Evolutionary conservation across 1,139 yeast species (phyloP), one percentile per base, ranked within the genome.

Genomic region (Blastobotrys proliferans): DNA sequence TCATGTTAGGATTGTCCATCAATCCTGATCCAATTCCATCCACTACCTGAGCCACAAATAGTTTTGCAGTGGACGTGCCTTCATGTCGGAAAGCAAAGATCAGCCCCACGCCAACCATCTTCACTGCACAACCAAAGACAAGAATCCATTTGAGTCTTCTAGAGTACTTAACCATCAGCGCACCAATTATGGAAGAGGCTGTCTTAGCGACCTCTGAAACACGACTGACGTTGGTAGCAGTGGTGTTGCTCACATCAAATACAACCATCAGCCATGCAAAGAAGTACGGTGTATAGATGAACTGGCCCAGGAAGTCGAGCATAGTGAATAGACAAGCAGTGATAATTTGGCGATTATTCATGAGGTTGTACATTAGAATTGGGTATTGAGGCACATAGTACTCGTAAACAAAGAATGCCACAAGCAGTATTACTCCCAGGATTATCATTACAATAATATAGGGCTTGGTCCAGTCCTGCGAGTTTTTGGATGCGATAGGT

Each of bases 81-180:
- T 48, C 45, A 8, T 34, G 33, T 30, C 53, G 45, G 43, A 44
- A 39, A 13, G 26, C 21, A 27, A 25, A 39, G 22, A 36, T 36
- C 11, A 44, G 35, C 37, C 85, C 87, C 61, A 74, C 64, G 6
- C 83, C 68, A 10, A 76, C 61, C 45, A 79, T 58, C 79, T 83
- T 76, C 48, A 70, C 49, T 8, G 67, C 54, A 26, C 71, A 64
- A 38, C 88, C 90, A 43, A 69, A 59, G 24, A 81, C 60, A 48
- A 81, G 77, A 56, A 79, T 81, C 1, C 70, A 72, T 56, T 82
- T 82, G 47, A 78, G 61, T 54, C 77, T 70, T 53, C 76, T 69
- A 44, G 73, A 66, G 38, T 54, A 51, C 49, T 67, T 64, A 18
- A 72, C 74, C 38, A 81, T 68, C 13, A 74, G 51, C n/a, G 80